phyloP scores from a whole-genome alignment of 768 basidiomycete species.

The Strobilomyces confusus region DNA sequence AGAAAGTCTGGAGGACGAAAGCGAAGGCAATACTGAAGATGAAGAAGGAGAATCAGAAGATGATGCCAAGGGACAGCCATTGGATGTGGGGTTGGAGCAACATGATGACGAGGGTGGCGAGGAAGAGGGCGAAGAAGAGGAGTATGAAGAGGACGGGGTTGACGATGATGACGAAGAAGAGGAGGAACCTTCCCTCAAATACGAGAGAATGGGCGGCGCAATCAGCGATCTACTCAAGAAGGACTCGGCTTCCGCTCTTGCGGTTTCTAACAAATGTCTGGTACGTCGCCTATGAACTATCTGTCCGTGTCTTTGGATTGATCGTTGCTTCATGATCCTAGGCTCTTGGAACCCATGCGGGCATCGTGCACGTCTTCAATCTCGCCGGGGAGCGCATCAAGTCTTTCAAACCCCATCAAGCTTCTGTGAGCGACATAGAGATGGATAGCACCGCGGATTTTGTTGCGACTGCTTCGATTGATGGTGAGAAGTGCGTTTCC shows the following conservation, averaged over 20 bases:
- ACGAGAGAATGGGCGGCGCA: constrained; percentile 72
- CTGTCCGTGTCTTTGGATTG: neutral
- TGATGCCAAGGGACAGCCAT: neutral
- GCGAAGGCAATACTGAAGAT: constrained; percentile 2
- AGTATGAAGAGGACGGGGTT: constrained; percentile 38
- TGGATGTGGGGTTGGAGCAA: neutral
- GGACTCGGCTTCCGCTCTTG: constrained; percentile 83
- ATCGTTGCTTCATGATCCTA: constrained; percentile 29
- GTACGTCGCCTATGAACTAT: constrained; percentile 37
- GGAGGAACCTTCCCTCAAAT: constrained; percentile 90
- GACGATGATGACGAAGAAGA: constrained; percentile 73
- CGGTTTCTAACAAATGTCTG: constrained; percentile 68
- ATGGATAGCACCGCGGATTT: constrained; percentile 86
- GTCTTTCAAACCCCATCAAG: constrained; percentile 86
- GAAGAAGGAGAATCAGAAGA: constrained; percentile 7
- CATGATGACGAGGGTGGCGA: constrained; percentile 9
- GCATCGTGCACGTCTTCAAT: constrained; percentile 86
- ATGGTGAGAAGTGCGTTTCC: constrained; percentile 53
- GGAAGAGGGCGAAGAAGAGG: constrained; percentile 22
- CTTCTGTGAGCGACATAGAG: constrained; percentile 80
- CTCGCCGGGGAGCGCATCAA: constrained; percentile 78
- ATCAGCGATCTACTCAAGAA: constrained; percentile 78
- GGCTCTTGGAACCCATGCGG: constrained; percentile 90
- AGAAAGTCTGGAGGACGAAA: neutral
- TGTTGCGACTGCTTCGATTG: constrained; percentile 87